A percentile compares a stretch with the other conserved stretches of the same genome.
These are phyloP conservation scores for Coemansia sp. DNA, from an alignment of 192 early-diverging fungal species.

Conservation along the genomic window DNA sequence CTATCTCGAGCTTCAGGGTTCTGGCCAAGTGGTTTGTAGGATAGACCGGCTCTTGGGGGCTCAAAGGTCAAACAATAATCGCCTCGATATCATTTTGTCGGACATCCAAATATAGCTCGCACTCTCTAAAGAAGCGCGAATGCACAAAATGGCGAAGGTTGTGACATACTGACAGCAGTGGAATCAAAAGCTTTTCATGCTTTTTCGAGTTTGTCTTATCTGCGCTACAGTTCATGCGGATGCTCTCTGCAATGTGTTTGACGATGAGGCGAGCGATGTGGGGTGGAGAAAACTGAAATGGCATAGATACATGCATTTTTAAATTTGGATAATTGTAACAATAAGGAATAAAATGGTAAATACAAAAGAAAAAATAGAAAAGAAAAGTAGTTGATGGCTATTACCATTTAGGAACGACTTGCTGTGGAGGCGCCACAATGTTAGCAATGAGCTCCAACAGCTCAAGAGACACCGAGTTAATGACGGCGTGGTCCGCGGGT, in stretches of 20 bases:
- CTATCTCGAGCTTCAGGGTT: neutral
- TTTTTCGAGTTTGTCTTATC: neutral
- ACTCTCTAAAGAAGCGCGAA: neutral
- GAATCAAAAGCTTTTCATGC: neutral
- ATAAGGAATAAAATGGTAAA: neutral
- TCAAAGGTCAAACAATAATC: neutral
- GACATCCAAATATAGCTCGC: neutral
- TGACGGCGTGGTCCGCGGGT: constrained; percentile 16
- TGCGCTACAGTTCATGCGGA: neutral
- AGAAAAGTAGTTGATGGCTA: neutral
- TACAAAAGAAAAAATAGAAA: no score
- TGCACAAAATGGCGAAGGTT: neutral
- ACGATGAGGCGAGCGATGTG: neutral
- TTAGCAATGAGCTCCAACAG: neutral
- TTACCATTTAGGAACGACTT: no score
- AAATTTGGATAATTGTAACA: no score
- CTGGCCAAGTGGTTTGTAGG: neutral
- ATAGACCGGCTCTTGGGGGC: neutral
- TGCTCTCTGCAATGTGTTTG: neutral
- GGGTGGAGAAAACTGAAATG: neutral
- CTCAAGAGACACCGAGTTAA: constrained; percentile 19
- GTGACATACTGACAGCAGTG: neutral
- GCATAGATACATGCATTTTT: no score
- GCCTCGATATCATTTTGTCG: no score
- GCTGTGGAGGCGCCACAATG: neutral